Conservation (phyloP, 495 filamentous ascomycete genomes). For the Terfezia claveryi region DNA sequence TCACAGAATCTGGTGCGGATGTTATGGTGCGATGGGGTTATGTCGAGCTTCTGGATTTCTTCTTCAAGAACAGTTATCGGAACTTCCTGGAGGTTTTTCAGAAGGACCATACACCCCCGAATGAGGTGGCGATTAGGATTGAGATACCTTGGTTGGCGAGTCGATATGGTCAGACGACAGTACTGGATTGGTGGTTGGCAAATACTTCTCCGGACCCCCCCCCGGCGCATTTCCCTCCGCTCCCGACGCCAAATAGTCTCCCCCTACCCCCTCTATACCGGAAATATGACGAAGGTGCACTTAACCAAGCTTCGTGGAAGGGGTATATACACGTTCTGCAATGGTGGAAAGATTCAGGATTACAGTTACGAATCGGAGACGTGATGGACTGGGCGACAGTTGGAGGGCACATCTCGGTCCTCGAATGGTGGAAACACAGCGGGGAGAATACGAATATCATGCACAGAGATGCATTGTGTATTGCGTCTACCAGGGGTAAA, state of each 20-base stretch:
- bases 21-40: slow-evolving; percentile 79
- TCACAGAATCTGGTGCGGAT: slow-evolving; percentile 63
- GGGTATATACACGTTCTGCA: slow-evolving; percentile 69
- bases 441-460: slow-evolving; percentile 15
- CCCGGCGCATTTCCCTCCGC: slow-evolving; percentile 35
- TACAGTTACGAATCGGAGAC: slow-evolving; percentile 61
- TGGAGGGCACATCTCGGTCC: slow-evolving; percentile 58
- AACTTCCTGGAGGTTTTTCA: slow-evolving; percentile 63
- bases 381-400: slow-evolving; percentile 69
- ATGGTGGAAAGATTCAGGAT: slow-evolving; percentile 70
- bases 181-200: slow-evolving; percentile 64
- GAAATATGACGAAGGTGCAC: slow-evolving; percentile 44
- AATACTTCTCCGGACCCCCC: slow-evolving; percentile 2
- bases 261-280: slow-evolving; percentile 28
- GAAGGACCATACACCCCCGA: slow-evolving; percentile 57
- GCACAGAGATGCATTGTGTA: slow-evolving; percentile 31
- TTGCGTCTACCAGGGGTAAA: slow-evolving; percentile 69
- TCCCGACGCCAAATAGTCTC: slow-evolving; percentile 27
- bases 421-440: slow-evolving; percentile 76
- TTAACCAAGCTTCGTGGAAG: slow-evolving; percentile 65
- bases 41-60: slow-evolving; percentile 51
- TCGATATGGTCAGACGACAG: slow-evolving; percentile 62
- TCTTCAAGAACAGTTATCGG: slow-evolving; percentile 54
- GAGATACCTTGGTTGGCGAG: slow-evolving; percentile 24
- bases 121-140: slow-evolving; percentile 36